Percentiles rank a stretch among this genome's conserved stretches.
phyloP scores from a whole-genome alignment of 2,329 filamentous ascomycete genomes.

The Colletotrichum neosansevieriae region DNA sequence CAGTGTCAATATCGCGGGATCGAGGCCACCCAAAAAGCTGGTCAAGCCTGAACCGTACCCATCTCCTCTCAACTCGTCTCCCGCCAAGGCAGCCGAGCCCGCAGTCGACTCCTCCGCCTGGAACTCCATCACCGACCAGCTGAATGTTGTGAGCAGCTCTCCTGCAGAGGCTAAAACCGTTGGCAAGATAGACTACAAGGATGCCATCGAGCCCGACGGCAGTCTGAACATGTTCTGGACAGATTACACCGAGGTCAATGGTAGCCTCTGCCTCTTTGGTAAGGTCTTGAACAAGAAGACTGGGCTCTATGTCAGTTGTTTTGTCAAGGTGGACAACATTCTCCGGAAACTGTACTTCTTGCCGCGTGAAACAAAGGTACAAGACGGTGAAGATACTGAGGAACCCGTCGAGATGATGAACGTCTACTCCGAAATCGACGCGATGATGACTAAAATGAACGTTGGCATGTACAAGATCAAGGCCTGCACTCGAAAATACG shows the following conservation, averaged over 20 bases:
- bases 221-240: conserved; percentile 96
- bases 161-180: conserved; percentile 71
- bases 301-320: conserved; percentile 86
- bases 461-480: conserved; percentile 96
- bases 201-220: conserved; percentile 94
- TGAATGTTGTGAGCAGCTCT: conserved; percentile 87
- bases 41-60: conserved; percentile 76
- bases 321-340: conserved; percentile 96
- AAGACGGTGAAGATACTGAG: conserved; percentile 74
- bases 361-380: conserved; percentile 74
- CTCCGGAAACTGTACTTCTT: conserved; percentile 93
- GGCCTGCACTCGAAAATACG: conserved; percentile 88
- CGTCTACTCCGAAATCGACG: conserved; percentile 90
- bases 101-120: conserved; percentile 84
- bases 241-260: conserved; percentile 93
- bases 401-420: conserved; percentile 89
- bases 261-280: conserved; percentile 92
- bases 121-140: conserved; percentile 86
- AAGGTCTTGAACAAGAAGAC: conserved; percentile 93
- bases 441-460: conserved; percentile 86
- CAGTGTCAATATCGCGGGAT: conserved; percentile 88
- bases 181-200: conserved; percentile 85
- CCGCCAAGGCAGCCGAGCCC: conserved; percentile 69
- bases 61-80: conserved; percentile 82
- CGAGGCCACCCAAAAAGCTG: conserved; percentile 80